Conservation (phyloP, 768 basidiomycete genomes). For the Lactarius quietus region DNA sequence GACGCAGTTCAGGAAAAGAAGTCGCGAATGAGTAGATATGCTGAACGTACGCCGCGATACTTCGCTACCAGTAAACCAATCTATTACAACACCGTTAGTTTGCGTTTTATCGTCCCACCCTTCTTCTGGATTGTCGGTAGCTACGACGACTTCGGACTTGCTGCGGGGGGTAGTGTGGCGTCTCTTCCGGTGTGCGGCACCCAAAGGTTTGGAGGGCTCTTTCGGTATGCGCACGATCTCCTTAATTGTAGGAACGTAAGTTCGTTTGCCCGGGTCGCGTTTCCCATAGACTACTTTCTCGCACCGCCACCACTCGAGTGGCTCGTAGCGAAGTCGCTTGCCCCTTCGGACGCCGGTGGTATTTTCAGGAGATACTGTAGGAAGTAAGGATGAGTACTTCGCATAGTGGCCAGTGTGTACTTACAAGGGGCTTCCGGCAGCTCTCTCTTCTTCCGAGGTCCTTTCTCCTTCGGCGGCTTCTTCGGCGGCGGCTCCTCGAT, state of each 20-base stretch:
- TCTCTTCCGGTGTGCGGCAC: constrained; percentile 35
- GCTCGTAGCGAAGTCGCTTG: constrained; percentile 60
- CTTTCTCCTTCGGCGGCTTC: constrained; percentile 11
- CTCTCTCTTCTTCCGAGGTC: constrained; percentile 19
- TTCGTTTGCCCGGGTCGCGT: constrained; percentile 42
- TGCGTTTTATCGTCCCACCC: constrained; percentile 86
- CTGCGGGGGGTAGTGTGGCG: constrained; percentile 37
- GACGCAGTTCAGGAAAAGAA: neutral
- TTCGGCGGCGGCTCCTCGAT: constrained; percentile 27
- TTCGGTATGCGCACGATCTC: constrained; percentile 58
- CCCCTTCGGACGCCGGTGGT: constrained; percentile 63
- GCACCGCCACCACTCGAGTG: constrained; percentile 90
- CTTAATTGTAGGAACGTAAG: constrained; percentile 62
- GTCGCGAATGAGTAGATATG: neutral
- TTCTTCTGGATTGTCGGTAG: constrained; percentile 42
- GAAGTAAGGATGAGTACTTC: neutral
- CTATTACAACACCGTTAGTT: constrained; percentile 60
- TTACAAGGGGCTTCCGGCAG: constrained; percentile 7
- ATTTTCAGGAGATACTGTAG: constrained; percentile 32
- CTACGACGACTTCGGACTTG: constrained; percentile 45
- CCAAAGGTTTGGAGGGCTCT: constrained; percentile 47
- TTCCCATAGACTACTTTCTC: constrained; percentile 85
- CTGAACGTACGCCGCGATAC: constrained; percentile 63
- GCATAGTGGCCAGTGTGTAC: neutral
- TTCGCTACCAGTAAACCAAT: constrained; percentile 59